These are phyloP conservation scores for Yamadazyma spencermartinsiae DNA, from an alignment of 1,139 yeast genomes.

Conservation along the genomic window DNA sequence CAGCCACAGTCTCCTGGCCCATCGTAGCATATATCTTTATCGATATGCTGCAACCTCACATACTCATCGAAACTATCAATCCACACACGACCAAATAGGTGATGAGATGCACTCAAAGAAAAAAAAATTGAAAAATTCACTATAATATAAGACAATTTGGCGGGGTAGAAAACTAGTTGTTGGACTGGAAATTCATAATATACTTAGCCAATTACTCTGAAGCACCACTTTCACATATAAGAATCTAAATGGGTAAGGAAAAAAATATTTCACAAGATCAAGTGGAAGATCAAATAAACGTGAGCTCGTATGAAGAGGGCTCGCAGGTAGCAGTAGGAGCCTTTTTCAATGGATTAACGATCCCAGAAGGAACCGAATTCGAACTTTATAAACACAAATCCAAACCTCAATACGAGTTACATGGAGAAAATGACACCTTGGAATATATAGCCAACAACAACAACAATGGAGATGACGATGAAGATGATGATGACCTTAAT, in stretches of 20 bases:
- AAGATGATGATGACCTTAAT: conserved; percentile 5
- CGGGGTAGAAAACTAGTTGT: conserved; percentile 5
- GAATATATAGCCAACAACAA: conserved; percentile 67
- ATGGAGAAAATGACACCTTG: conserved; percentile 74
- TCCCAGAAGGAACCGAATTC: conserved; percentile 61
- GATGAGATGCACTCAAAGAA: conserved; percentile 10
- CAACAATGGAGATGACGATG: conserved; percentile 30
- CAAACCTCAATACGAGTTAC: conserved; percentile 50
- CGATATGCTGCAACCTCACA: too few relatives aligned
- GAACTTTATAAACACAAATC: conserved; percentile 61
- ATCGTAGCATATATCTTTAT: not conserved
- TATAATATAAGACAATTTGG: conserved; percentile 26
- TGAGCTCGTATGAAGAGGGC: conserved; percentile 30
- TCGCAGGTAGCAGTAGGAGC: conserved; percentile 49
- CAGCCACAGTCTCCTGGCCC: not conserved
- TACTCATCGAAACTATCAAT: not conserved
- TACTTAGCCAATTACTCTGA: too few relatives aligned
- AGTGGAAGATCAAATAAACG: conserved; percentile 13
- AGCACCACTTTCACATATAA: too few relatives aligned
- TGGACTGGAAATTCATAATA: too few relatives aligned
- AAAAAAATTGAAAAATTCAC: conserved; percentile 15
- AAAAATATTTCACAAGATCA: not conserved
- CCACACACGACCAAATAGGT: not conserved
- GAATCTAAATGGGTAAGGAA: conserved; percentile 1
- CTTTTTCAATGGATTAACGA: conserved; percentile 73